A percentile compares a stretch with the other conserved stretches of the same genome.
Evolutionary conservation across 1,139 yeast species (phyloP).

Genomic region (Pichia sp.): DNA sequence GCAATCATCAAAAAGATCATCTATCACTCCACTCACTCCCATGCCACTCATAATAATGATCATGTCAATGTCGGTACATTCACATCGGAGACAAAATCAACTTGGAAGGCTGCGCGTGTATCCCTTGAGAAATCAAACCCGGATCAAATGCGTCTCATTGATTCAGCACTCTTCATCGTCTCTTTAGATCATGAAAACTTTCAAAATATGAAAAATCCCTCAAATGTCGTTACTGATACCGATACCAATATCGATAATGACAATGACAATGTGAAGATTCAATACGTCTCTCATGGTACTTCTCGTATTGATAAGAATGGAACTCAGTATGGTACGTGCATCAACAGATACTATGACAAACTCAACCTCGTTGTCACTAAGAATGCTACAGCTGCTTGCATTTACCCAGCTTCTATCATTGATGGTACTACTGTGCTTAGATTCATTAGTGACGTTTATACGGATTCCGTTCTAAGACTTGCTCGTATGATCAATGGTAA

Average conservation of each 20-base stretch:
- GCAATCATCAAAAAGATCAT: conserved; percentile 43
- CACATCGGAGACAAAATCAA: conserved; percentile 57
- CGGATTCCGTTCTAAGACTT: conserved; percentile 64
- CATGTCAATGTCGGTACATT: conserved; percentile 63
- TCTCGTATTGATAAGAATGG: conserved; percentile 48
- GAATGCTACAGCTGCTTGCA: conserved; percentile 68
- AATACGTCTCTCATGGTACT: conserved; percentile 58
- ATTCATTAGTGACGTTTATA: conserved; percentile 66
- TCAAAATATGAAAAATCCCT: conserved; percentile 26
- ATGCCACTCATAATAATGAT: conserved; percentile 30
- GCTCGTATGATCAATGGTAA: conserved; percentile 66
- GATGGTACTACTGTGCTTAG: conserved; percentile 72
- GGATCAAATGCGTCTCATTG: conserved; percentile 41
- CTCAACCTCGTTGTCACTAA: conserved; percentile 60
- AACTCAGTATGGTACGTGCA: conserved; percentile 67
- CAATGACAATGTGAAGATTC: conserved; percentile 48
- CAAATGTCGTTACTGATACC: no score
- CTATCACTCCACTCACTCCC: conserved; percentile 35
- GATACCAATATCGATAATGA: conserved; percentile 1
- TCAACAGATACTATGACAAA: conserved; percentile 76
- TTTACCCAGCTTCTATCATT: conserved; percentile 72
- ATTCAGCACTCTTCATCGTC: conserved; percentile 58
- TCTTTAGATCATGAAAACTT: conserved; percentile 52
- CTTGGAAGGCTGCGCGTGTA: conserved; percentile 55
- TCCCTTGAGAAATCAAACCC: conserved; percentile 42